These are phyloP conservation scores for Boletellus sp. DNA, from an alignment of 768 basidiomycete species.

Conservation along the genomic window DNA sequence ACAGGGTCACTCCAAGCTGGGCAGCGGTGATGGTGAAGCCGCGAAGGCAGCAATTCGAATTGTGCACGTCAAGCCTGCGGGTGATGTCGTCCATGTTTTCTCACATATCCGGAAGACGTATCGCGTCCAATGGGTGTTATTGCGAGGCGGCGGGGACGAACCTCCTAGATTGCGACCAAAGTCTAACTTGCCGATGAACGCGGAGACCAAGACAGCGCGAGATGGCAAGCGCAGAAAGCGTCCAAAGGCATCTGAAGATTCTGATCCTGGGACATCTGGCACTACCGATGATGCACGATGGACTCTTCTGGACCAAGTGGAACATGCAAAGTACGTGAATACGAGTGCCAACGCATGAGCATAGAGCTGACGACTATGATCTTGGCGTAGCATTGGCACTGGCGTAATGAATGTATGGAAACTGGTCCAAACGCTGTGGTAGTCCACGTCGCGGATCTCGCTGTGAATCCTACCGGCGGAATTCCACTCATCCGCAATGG, in stretches of 20 bases:
- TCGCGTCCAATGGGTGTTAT: constrained; percentile 64
- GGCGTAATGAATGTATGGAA: constrained; percentile 77
- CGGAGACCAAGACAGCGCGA: constrained; percentile 5
- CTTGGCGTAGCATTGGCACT: constrained; percentile 56
- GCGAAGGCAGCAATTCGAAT: constrained; percentile 30
- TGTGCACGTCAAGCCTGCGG: constrained; percentile 46
- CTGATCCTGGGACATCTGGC: constrained; percentile 6
- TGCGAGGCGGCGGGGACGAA: constrained; percentile 52
- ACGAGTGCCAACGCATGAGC: not conserved
- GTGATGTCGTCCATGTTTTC: constrained; percentile 78
- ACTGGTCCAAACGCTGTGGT: constrained; percentile 37
- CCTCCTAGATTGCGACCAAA: constrained; percentile 34
- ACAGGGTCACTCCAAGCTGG: not conserved
- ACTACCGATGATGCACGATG: constrained; percentile 38
- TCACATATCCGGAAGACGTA: constrained; percentile 91
- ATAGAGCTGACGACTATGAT: not conserved
- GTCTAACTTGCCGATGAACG: constrained; percentile 3
- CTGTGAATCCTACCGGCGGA: too few species aligned
- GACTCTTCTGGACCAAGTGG: constrained; percentile 53
- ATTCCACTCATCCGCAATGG: too few species aligned
- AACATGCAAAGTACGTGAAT: constrained; percentile 55
- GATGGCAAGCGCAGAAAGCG: constrained; percentile 14
- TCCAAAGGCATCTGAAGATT: constrained; percentile 8
- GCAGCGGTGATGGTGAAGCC: not conserved
- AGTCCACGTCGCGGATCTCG: not conserved